Conservation (phyloP, 768 basidiomycete species). For the Lactarius hengduanensis region DNA sequence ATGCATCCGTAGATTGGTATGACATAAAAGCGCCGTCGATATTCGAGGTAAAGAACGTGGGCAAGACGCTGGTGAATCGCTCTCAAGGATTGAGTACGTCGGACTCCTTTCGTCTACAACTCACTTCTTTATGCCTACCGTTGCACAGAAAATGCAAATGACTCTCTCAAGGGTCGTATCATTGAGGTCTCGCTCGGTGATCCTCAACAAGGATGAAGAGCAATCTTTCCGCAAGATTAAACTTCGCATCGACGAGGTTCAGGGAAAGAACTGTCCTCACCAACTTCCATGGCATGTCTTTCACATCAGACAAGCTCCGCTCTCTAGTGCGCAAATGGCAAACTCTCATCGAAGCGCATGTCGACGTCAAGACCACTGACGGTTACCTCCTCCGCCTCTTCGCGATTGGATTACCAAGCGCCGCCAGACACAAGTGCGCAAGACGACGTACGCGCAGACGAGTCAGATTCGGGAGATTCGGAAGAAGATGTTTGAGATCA, state of each 20-base stretch:
- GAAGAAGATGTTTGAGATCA: constrained; percentile 99
- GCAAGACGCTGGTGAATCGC: constrained; percentile 98
- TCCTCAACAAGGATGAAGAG: constrained; percentile 99
- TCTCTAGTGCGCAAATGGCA: constrained; percentile 99
- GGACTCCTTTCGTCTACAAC: neutral
- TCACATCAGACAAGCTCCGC: constrained; percentile 99
- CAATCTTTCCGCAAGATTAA: constrained; percentile 99
- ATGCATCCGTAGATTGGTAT: constrained; percentile 80
- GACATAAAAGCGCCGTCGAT: constrained; percentile 98
- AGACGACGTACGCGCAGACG: constrained; percentile 97
- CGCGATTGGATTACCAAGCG: constrained; percentile 99
- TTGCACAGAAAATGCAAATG: constrained; percentile 89
- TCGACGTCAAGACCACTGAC: constrained; percentile 99
- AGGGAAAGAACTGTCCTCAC: constrained; percentile 99
- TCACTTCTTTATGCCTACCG: constrained; percentile 25
- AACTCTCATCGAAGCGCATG: constrained; percentile 96
- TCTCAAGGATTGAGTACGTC: constrained; percentile 95
- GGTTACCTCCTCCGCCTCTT: constrained; percentile 99
- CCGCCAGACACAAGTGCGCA: constrained; percentile 92
- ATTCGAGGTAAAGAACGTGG: constrained; percentile 95
- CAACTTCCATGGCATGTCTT: constrained; percentile 99
- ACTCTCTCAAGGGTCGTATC: constrained; percentile 96
- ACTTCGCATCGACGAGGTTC: constrained; percentile 92
- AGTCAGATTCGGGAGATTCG: constrained; percentile 96
- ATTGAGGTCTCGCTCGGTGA: constrained; percentile 95